Base-by-base conservation (phyloP, 2,329 filamentous ascomycete species). In the Venturia carpophila region DNA sequence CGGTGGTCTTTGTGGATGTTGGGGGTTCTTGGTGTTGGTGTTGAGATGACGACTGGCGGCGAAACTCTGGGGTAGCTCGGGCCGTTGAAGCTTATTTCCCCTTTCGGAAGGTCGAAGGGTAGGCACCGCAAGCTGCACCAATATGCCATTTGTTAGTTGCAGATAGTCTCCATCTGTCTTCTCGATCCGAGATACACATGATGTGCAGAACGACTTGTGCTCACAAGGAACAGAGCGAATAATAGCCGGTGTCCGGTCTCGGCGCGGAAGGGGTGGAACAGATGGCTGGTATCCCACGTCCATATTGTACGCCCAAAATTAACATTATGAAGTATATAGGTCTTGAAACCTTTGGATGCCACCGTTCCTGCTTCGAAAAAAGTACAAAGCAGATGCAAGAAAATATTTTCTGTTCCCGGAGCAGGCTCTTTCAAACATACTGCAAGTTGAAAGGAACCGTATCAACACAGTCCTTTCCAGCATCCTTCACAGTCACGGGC, bases 111-210 rank as follows among this genome's bases (percentile, higher is more conserved):
- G 49, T 55, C 24, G 24, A 30, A 7, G 13, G 4, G 52, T 15
- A 58, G 37, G 52, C 30, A 34, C 30, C 7, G 52, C 49, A 56
- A 56, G 49, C 24, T 34, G 34, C 15, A 30, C 9, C 49, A 56
- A 34, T 24, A 56, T 21, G 45, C 49, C 24, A 24, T 17, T 17
- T 5, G 3, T 19, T 56, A 56, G 49, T 34, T 17, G 24, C 49
- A 56, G 30, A 24, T 49, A n/a, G 1, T 21, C 45, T 49, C 45
- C 45, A 49, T 34, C 37, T 58, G 3, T 58, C 47, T 19, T 58
- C 52, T 58, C 52, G 52, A n/a, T 37, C 52, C 52, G 52, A 58
- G 27, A 58, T 39, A 27, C 30, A 58, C 19, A 24, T 34, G 49
- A 17, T 27, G 4, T 24, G 9, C 45, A n/a, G n/a, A 11, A 56